A percentile compares a stretch with the other conserved stretches of the same genome.
Conservation (phyloP, 2,329 filamentous ascomycete species). For the Fusarium sublunatum region DNA sequence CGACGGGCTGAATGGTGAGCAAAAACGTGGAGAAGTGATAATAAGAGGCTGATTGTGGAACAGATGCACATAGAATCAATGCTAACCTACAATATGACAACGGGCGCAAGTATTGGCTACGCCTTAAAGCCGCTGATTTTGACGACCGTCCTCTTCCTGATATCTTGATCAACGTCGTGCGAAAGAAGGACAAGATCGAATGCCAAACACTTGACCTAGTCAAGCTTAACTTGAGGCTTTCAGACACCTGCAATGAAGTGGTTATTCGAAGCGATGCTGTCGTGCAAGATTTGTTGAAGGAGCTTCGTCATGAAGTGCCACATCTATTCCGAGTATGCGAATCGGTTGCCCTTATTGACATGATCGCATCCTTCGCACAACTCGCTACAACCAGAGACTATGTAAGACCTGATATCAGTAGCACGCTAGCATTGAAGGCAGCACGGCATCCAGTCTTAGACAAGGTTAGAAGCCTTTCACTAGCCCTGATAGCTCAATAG, state of each 20-base stretch:
- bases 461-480: slow-evolving; percentile 57
- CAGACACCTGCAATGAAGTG: slow-evolving; percentile 85
- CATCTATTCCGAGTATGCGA: slow-evolving; percentile 87
- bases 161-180: slow-evolving; percentile 80
- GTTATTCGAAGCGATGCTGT: slow-evolving; percentile 83
- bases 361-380: slow-evolving; percentile 82
- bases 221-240: slow-evolving; percentile 82
- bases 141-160: slow-evolving; percentile 70
- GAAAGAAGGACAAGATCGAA: slow-evolving; percentile 80
- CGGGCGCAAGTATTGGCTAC: slow-evolving; percentile 82
- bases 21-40: too few species aligned
- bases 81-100: slow-evolving; percentile 81
- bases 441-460: slow-evolving; percentile 85
- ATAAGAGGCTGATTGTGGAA: background rate
- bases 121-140: slow-evolving; percentile 70
- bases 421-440: slow-evolving; percentile 76
- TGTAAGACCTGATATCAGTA: slow-evolving; percentile 74
- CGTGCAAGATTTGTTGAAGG: slow-evolving; percentile 75
- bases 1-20: slow-evolving; percentile 71
- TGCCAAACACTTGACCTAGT: slow-evolving; percentile 88
- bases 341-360: slow-evolving; percentile 86
- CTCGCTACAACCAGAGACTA: slow-evolving; percentile 71
- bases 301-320: slow-evolving; percentile 78
- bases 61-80: slow-evolving; percentile 67
- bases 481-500: background rate